Conservation (phyloP, 148 eudicot species). For the Cornus florida region DNA sequence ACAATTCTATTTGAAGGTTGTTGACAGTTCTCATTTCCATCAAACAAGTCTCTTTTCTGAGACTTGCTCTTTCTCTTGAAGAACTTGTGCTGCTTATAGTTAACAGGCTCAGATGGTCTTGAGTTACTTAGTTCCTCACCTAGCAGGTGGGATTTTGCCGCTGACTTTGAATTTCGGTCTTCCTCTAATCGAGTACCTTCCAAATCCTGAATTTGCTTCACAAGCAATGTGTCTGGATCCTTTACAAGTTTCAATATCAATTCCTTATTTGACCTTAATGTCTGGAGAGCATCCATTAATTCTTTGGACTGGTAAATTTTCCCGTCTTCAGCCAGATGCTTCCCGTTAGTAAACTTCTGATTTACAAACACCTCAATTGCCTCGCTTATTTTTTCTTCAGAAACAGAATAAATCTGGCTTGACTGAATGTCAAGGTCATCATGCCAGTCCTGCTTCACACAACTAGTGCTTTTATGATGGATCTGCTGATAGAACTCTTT, state of each 20-base stretch:
- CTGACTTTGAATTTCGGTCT: slow-evolving; percentile 33
- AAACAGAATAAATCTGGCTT: slow-evolving; percentile 18
- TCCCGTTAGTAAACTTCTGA: slow-evolving; percentile 40
- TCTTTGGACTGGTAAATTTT: slow-evolving; percentile 27
- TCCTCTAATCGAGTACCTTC: slow-evolving; percentile 22
- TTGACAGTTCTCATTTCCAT: slow-evolving; percentile 35
- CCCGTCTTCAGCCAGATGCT: slow-evolving; percentile 25
- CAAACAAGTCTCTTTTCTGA: slow-evolving; percentile 44
- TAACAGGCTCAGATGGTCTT: slow-evolving; percentile 29
- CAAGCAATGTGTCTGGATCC: slow-evolving; percentile 38
- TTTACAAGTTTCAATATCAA: slow-evolving; percentile 38
- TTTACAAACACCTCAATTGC: slow-evolving; percentile 69
- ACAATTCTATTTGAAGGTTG: slow-evolving; percentile 60
- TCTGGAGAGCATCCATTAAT: slow-evolving; percentile 43
- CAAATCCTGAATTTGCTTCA: slow-evolving; percentile 35
- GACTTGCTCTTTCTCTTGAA: slow-evolving; percentile 79
- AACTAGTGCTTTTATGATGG: slow-evolving; percentile 31
- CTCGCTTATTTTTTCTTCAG: slow-evolving; percentile 55
- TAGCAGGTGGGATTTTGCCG: slow-evolving; percentile 27
- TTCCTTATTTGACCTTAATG: slow-evolving; percentile 41
- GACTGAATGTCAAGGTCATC: slow-evolving; percentile 18
- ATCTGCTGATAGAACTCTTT: slow-evolving; percentile 54
- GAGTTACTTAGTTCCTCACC: slow-evolving; percentile 18
- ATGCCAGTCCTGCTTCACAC: slow-evolving; percentile 23
- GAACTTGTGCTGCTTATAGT: slow-evolving; percentile 46